These are phyloP conservation scores for Platanthera zijinensis DNA, from an alignment of 106 monocot genomes.

Conservation along the genomic window DNA sequence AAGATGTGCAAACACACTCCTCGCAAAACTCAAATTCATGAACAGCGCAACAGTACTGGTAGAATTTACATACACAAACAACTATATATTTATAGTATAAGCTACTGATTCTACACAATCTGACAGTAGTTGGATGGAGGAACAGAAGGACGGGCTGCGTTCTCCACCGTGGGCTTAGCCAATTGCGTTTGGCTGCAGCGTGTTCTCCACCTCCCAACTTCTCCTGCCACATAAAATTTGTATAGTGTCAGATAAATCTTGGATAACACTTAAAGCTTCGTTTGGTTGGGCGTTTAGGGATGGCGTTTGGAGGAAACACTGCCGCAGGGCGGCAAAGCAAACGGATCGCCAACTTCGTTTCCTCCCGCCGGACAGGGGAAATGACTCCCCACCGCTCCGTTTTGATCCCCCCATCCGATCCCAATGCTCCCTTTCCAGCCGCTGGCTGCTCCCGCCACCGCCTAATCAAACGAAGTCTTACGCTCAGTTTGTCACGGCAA, in stretches of 20 bases:
- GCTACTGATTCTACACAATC: neutral
- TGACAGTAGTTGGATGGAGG: neutral
- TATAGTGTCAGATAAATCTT: neutral
- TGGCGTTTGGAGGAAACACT: too few species aligned
- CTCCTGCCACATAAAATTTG: conserved; percentile 19
- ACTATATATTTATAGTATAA: neutral
- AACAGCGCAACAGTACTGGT: neutral
- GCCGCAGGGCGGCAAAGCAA: too few species aligned
- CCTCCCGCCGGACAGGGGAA: too few species aligned
- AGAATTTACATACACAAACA: neutral
- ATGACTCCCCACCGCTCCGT: too few species aligned
- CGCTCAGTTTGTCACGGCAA: too few species aligned
- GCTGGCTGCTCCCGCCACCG: too few species aligned
- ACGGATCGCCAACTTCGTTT: too few species aligned
- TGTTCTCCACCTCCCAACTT: conserved; percentile 65
- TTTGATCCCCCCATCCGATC: too few species aligned
- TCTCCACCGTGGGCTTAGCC: conserved; percentile 24
- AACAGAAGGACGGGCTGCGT: neutral
- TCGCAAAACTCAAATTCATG: neutral
- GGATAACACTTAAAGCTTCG: neutral
- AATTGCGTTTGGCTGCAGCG: conserved; percentile 55
- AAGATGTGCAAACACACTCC: neutral
- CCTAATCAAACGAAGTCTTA: too few species aligned
- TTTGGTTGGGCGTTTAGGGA: too few species aligned
- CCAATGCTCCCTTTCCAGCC: too few species aligned